Base-by-base conservation (phyloP, 371 early-diverging fungal genomes). In the Catenaria anguillulae region DNA sequence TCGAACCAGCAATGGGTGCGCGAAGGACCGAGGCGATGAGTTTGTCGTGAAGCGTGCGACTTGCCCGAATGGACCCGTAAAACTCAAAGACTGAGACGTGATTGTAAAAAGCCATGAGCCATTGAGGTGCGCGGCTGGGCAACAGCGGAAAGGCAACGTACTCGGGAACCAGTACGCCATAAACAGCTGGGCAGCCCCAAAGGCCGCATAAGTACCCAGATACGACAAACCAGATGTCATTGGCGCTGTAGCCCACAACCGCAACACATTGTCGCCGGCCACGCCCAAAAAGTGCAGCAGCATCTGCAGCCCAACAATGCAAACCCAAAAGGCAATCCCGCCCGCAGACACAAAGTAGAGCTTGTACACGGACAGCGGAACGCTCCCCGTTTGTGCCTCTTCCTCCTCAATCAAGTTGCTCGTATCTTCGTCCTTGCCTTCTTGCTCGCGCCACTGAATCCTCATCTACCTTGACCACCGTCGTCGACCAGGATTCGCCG, bases 1-100 rank as follows among this genome's bases (percentile, higher is more conserved):
- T 93, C 91, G 29, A 50, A 29, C 29, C 24, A 50, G 23, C 80
- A 45, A 88, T 70, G 4, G 86, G 87, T 0, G 91, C 85, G 15
- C 80, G 73, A 36, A 89, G 66, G 21, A 88, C 76, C 52, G 79
- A 4, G 36, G 1, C 10, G 26, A 58, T 1, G 2, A 58, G 31
- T 31, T 13, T 19, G 17, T 58, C 58, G 31, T 58, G 58, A 24
- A 58, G n/a, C 29, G 40, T 36, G 24, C 31, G n/a, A 26, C 26
- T 26, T 10, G 58, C 58, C 24, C 36, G 36, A 34, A 35, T 8
- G 19, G 36, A 34, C 43, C 58, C 58, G 58, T 13, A 33, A 35
- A 58, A 58, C 40, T 58, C 58, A 26, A 58, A 36, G n/a, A n/a
- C n/a, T n/a, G n/a, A n/a, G n/a, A n/a, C n/a, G n/a, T n/a, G n/a